Base-by-base conservation (phyloP, 176 grass and related monocot genomes). In the Sorghum bicolor region DNA sequence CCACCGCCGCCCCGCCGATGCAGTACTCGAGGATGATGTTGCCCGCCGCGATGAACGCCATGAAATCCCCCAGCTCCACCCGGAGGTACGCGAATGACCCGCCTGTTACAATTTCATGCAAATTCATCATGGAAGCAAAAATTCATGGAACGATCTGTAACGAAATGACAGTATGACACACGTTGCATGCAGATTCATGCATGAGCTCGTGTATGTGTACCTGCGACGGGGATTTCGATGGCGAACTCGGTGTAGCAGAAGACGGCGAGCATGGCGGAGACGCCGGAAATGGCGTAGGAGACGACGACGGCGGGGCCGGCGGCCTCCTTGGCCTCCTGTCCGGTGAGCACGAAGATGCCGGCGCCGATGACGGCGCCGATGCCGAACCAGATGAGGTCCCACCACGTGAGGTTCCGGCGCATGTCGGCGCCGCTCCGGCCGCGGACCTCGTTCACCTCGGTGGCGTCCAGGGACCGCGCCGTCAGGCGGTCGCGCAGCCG, bases 171-270 rank as follows among this genome's bases (percentile, higher is more conserved):
- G n/a, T n/a, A n/a, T 12, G 30, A 39, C 22, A 36, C 67, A 70
- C 36, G 66, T 11, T 14, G 22, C 22, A 29, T 28, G 24, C 3
- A 19, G 2, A 44, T 44, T 44, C 41, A 44, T 44, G 38, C 5
- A 37, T 37, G 4, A 37, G 12, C 12, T 11, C 11, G 19, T 6
- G 12, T 1, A 14, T 2, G n/a, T n/a, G 11, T 5, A 83, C 95
- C 95, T 33, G 95, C 95, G 75, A 92, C 92, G 24, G 95, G 95
- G 64, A 97, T 97, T 71, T 97, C 95, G 64, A 97, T 77, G 75
- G 95, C 95, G 71, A 97, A 97, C 92, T 97, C 95, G 22, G 95
- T 97, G 85, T 97, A 97, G 65, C 95, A 97, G 80, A 97, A 90
- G 47, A 97, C 95, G 34, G 95, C 92, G 57, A 97, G 95, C 95